Percentiles rank a stretch among this genome's conserved stretches.
Evolutionary conservation across 1,139 yeast species (phyloP).

Genomic region (Meyerozyma athensensis): DNA sequence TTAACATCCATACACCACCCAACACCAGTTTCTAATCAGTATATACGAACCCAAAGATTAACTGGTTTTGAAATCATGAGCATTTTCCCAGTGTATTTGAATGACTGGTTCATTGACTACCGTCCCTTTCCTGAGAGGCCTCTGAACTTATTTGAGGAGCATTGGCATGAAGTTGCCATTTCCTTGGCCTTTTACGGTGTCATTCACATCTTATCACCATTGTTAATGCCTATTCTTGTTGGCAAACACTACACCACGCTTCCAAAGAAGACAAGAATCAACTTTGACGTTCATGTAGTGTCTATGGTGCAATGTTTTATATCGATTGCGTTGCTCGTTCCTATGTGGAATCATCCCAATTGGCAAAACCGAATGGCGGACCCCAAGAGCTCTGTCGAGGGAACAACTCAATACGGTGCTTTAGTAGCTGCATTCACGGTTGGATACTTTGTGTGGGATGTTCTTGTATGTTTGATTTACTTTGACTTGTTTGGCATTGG

Average conservation of each 20-base stretch:
- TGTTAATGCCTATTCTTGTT: slow-evolving; percentile 20
- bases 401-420: slow-evolving; percentile 69
- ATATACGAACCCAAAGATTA: too few species aligned
- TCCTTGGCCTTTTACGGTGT: slow-evolving; percentile 36
- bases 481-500: slow-evolving; percentile 72
- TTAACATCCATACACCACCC: slow-evolving; percentile 1
- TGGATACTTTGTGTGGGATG: slow-evolving; percentile 94
- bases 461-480: slow-evolving; percentile 57
- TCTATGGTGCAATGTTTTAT: slow-evolving; percentile 77
- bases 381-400: slow-evolving; percentile 46
- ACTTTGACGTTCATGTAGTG: slow-evolving; percentile 85
- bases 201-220: slow-evolving; percentile 40
- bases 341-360: slow-evolving; percentile 52
- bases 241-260: slow-evolving; percentile 47
- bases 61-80: too few species aligned
- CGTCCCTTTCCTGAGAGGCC: slow-evolving; percentile 45
- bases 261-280: slow-evolving; percentile 46
- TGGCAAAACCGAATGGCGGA: slow-evolving; percentile 42
- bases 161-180: slow-evolving; percentile 50
- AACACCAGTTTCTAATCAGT: too few species aligned
- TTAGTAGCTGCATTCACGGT: slow-evolving; percentile 66
- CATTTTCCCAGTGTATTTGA: slow-evolving; percentile 23
- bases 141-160: slow-evolving; percentile 27
- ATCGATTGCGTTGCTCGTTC: slow-evolving; percentile 51
- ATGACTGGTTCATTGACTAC: slow-evolving; percentile 41